These are phyloP conservation scores for Fusarium verticillioides DNA, from an alignment of 2,329 filamentous ascomycete species.

Conservation along the genomic window DNA sequence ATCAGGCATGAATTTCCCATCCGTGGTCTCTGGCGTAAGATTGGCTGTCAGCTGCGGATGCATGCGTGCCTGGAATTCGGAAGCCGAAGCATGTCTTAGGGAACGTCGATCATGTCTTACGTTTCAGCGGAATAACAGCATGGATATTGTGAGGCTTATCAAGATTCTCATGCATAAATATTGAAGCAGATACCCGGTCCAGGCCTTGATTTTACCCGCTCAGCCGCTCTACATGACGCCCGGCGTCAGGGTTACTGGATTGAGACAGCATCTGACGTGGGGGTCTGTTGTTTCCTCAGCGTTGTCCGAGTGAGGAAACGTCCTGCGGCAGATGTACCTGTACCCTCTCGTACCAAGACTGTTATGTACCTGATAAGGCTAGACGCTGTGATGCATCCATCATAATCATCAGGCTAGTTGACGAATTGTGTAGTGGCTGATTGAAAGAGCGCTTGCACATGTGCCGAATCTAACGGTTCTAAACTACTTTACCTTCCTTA, in stretches of 20 bases:
- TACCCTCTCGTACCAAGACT: neutral
- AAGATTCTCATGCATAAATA: neutral
- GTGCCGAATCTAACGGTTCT: neutral
- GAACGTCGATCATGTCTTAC: neutral
- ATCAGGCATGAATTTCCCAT: too few relatives aligned
- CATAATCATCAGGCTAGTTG: neutral
- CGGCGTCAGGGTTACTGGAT: neutral
- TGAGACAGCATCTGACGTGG: neutral
- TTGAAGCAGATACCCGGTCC: neutral
- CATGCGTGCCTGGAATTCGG: neutral
- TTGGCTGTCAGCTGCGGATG: neutral
- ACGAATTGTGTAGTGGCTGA: neutral
- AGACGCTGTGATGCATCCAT: neutral
- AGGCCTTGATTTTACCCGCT: neutral
- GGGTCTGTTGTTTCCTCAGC: neutral
- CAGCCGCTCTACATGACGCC: neutral
- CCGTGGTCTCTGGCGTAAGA: accelerated
- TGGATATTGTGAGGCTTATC: too few relatives aligned
- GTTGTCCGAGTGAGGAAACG: neutral
- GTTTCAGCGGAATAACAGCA: neutral
- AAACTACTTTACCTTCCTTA: accelerated
- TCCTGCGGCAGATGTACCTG: neutral
- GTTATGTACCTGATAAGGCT: neutral
- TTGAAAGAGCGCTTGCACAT: neutral
- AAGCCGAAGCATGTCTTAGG: neutral